Conservation (phyloP, 2,329 filamentous ascomycete species). For the Talaromyces sp. region DNA sequence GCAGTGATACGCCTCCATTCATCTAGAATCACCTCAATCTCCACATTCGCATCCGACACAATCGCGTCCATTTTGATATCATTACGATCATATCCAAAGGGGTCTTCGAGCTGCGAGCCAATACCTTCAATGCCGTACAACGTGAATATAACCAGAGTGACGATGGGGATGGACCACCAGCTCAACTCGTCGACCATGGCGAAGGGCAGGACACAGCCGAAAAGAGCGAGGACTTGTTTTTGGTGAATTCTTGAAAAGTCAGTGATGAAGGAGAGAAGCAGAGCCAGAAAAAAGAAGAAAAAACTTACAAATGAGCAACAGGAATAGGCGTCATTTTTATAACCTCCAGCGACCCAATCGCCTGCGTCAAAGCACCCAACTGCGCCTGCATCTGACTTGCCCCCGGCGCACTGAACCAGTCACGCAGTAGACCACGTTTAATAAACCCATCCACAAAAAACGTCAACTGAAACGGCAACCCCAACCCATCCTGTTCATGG, state of each 20-base stretch:
- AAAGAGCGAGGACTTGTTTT: conserved; percentile 58
- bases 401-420: conserved; percentile 56
- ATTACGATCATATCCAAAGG: conserved; percentile 60
- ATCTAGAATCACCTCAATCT: conserved; percentile 52
- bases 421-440: conserved; percentile 48
- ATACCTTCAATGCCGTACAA: conserved; percentile 61
- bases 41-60: conserved; percentile 53
- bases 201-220: conserved; percentile 56
- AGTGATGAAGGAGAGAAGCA: background rate
- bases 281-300: background rate
- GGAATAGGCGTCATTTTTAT: conserved; percentile 60
- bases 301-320: conserved; percentile 51
- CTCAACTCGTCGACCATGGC: conserved; percentile 58
- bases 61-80: conserved; percentile 65
- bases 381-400: conserved; percentile 54
- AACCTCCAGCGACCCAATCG: conserved; percentile 60
- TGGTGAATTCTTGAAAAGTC: conserved; percentile 50
- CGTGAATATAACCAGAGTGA: conserved; percentile 56
- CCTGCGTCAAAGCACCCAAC: conserved; percentile 51
- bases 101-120: conserved; percentile 58
- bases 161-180: conserved; percentile 57
- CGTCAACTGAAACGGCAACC: conserved; percentile 55
- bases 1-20: conserved; percentile 47
- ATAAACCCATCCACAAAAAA: conserved; percentile 57
- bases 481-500: conserved; percentile 54